A percentile compares a stretch with the other conserved stretches of the same genome.
These are phyloP conservation scores for Penicillium antarcticum DNA, from an alignment of 495 filamentous ascomycete species.

Conservation along the genomic window DNA sequence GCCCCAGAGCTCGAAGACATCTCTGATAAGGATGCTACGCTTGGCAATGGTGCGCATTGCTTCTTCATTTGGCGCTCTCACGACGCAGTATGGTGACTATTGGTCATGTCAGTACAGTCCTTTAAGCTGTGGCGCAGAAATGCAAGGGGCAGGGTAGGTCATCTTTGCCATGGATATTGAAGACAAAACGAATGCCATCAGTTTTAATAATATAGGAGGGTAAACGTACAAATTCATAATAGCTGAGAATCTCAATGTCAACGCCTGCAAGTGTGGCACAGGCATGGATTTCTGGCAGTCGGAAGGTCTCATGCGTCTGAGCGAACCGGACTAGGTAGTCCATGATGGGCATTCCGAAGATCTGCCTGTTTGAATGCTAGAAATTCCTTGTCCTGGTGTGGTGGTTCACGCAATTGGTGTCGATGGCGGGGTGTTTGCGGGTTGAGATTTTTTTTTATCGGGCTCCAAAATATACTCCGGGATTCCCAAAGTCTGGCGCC, in stretches of 20 bases:
- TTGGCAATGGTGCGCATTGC: slow-evolving; percentile 63
- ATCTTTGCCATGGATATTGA: background rate
- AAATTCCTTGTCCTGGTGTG: background rate
- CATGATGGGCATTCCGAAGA: slow-evolving; percentile 34
- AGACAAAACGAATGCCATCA: background rate
- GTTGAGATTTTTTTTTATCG: slow-evolving; percentile 10
- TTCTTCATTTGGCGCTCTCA: slow-evolving; percentile 62
- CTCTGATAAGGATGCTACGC: slow-evolving; percentile 76
- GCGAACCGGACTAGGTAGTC: slow-evolving; percentile 89
- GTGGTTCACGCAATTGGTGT: background rate
- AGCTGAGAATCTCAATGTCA: slow-evolving; percentile 66
- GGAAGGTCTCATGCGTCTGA: slow-evolving; percentile 87
- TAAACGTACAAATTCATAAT: slow-evolving; percentile 65
- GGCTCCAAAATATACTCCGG: slow-evolving; percentile 6
- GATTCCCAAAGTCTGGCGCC: background rate
- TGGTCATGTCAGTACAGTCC: slow-evolving; percentile 10
- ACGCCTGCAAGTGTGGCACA: slow-evolving; percentile 67
- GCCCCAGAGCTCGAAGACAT: slow-evolving; percentile 88
- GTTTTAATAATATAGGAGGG: background rate
- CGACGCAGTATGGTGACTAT: slow-evolving; percentile 84
- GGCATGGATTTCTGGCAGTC: slow-evolving; percentile 79
- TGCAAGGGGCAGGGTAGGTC: background rate
- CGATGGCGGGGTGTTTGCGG: slow-evolving; percentile 20
- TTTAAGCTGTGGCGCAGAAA: background rate
- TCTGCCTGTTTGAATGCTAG: background rate